These are phyloP conservation scores for Ceratobasidium sp. DNA, from an alignment of 1,284 basidiomycete genomes.

Conservation along the genomic window DNA sequence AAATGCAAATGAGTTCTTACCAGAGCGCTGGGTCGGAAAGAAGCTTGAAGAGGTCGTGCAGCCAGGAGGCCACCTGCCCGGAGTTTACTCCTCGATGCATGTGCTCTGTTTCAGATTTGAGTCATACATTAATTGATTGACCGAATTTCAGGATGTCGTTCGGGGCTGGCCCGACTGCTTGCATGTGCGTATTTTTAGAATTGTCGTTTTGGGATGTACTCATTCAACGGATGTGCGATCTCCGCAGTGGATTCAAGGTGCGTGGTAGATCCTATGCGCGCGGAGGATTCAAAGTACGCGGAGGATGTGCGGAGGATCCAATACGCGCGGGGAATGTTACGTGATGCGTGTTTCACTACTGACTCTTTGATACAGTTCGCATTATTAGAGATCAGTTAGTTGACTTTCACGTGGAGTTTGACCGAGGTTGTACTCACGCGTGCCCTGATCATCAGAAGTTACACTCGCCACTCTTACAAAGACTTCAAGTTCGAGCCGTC, in stretches of 20 bases:
- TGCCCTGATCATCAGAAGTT: neutral
- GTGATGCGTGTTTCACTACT: neutral
- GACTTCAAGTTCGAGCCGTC: conserved; percentile 3
- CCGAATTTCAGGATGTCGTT: conserved; percentile 11
- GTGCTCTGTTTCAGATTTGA: neutral
- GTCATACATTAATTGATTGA: neutral
- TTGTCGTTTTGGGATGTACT: neutral
- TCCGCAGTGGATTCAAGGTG: conserved; percentile 5
- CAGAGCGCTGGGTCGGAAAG: conserved; percentile 20
- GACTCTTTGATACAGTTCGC: neutral
- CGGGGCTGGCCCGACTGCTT: conserved; percentile 4
- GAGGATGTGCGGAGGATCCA: too few species aligned
- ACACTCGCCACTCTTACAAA: neutral
- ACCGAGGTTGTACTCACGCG: neutral
- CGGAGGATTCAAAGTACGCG: too few species aligned
- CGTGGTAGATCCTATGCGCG: too few species aligned
- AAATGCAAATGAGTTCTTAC: neutral
- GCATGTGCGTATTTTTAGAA: conserved; percentile 11
- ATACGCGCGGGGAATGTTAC: too few species aligned
- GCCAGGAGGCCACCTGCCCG: neutral
- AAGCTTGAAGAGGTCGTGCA: conserved; percentile 2
- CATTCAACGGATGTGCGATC: neutral
- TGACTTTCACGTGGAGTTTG: neutral
- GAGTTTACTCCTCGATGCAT: conserved; percentile 14
- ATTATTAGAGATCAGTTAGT: conserved; percentile 11